Percentiles rank a stretch among this genome's conserved stretches.
Conservation (phyloP, 1,284 basidiomycete genomes). For the Puccinia polysora region DNA sequence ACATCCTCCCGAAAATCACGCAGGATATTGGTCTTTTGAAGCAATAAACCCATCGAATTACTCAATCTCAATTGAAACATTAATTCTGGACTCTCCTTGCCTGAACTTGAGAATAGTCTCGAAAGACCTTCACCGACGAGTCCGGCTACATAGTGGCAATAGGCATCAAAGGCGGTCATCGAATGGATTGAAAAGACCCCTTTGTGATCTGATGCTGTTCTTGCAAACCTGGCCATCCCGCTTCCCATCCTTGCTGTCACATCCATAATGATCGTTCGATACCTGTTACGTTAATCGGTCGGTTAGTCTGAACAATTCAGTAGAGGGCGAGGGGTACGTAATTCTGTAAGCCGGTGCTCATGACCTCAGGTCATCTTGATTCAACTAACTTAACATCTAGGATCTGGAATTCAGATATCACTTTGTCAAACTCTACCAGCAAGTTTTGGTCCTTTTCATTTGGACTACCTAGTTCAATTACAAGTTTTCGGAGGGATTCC, state of each 20-base stretch:
- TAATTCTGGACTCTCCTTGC: constrained; percentile 74
- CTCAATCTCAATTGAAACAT: constrained; percentile 77
- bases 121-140: constrained; percentile 95
- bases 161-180: constrained; percentile 83
- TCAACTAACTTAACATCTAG: constrained; percentile 55
- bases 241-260: constrained; percentile 67
- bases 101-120: constrained; percentile 78
- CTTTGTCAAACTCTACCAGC: constrained; percentile 75
- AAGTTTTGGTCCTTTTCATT: constrained; percentile 85
- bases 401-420: constrained; percentile 74
- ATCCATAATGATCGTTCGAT: constrained; percentile 75
- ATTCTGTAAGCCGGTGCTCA: too few relatives aligned
- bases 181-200: constrained; percentile 59
- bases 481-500: neutral
- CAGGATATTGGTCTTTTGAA: constrained; percentile 98
- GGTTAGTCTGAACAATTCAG: neutral
- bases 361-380: too few relatives aligned
- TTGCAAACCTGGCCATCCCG: constrained; percentile 93
- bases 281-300: constrained; percentile 54
- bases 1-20: constrained; percentile 92
- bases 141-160: constrained; percentile 98
- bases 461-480: constrained; percentile 59
- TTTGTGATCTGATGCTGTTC: constrained; percentile 63
- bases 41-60: constrained; percentile 91
- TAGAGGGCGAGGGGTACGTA: neutral